A percentile compares a stretch with the other conserved stretches of the same genome.
Evolutionary conservation across 768 basidiomycete genomes (phyloP).

Genomic region (Antrodiella citrinella): DNA sequence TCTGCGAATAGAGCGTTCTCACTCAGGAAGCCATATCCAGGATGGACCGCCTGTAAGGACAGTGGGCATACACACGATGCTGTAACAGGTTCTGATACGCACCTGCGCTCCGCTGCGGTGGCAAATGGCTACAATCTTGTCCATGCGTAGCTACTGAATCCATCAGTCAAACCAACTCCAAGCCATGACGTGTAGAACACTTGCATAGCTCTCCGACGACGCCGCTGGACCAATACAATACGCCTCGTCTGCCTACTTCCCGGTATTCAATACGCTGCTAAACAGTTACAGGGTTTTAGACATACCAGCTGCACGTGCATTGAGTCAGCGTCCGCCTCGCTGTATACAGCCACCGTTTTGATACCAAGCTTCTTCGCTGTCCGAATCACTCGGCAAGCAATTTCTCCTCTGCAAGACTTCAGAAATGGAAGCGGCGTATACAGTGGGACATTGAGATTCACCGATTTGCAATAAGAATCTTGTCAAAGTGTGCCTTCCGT

Average conservation of each 20-base stretch:
- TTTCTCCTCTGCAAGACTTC: constrained; percentile 64
- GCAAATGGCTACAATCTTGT: constrained; percentile 84
- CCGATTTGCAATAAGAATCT: constrained; percentile 91
- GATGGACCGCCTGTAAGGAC: constrained; percentile 71
- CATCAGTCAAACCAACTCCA: constrained; percentile 6
- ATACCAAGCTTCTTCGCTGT: constrained; percentile 85
- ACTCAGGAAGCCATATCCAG: constrained; percentile 89
- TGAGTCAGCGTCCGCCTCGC: constrained; percentile 74
- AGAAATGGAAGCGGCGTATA: neutral
- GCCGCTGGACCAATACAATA: constrained; percentile 84
- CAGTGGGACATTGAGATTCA: constrained; percentile 18
- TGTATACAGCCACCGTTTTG: constrained; percentile 88
- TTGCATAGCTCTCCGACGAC: constrained; percentile 81
- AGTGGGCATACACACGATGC: neutral
- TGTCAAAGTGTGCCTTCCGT: constrained; percentile 64
- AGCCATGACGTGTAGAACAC: constrained; percentile 24
- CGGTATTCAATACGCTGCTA: constrained; percentile 1
- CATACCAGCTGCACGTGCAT: constrained; percentile 76
- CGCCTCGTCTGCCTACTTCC: constrained; percentile 41
- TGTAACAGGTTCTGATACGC: constrained; percentile 12
- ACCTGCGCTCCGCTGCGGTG: constrained; percentile 80
- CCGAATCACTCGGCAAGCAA: constrained; percentile 90
- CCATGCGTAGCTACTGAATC: constrained; percentile 64
- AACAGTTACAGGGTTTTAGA: neutral
- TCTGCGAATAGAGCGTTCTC: constrained; percentile 84